Evolutionary conservation across 2,329 filamentous ascomycete genomes (phyloP).

Genomic region (Curvularia sp.): DNA sequence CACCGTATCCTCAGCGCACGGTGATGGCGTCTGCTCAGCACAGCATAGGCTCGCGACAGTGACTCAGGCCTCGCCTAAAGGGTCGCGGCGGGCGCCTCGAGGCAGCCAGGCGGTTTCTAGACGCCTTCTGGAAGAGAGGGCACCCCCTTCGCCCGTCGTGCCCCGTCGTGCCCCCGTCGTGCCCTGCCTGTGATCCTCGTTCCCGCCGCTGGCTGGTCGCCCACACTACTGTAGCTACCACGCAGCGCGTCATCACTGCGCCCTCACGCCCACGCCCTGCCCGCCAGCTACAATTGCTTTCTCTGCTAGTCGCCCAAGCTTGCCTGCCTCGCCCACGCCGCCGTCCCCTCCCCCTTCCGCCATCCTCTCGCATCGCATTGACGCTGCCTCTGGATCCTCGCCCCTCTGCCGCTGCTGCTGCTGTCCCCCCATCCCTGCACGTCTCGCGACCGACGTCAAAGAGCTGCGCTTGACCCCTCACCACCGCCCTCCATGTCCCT

Average conservation of each 20-base stretch:
- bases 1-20: background rate
- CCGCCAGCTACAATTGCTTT: slow-evolving; percentile 14
- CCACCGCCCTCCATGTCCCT: slow-evolving; percentile 49
- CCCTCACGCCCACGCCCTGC: slow-evolving; percentile 16
- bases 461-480: slow-evolving; percentile 48
- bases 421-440: slow-evolving; percentile 41
- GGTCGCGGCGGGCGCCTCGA: slow-evolving; percentile 9
- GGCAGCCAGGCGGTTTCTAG: slow-evolving; percentile 28
- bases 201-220: slow-evolving; percentile 22
- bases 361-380: slow-evolving; percentile 19
- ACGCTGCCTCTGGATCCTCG: slow-evolving; percentile 38
- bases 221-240: slow-evolving; percentile 5
- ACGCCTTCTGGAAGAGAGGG: slow-evolving; percentile 41
- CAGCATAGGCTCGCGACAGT: slow-evolving; percentile 10
- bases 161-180: background rate
- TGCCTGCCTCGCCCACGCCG: background rate
- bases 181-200: slow-evolving; percentile 23
- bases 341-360: slow-evolving; percentile 5
- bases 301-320: background rate
- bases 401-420: slow-evolving; percentile 27
- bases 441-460: slow-evolving; percentile 48
- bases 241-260: slow-evolving; percentile 25
- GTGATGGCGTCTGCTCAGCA: slow-evolving; percentile 5
- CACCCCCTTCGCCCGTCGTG: slow-evolving; percentile 4
- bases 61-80: slow-evolving; percentile 16